These are phyloP conservation scores for Leishmania lainsoni DNA, from an alignment of 208 protist species.

Conservation along the genomic window DNA sequence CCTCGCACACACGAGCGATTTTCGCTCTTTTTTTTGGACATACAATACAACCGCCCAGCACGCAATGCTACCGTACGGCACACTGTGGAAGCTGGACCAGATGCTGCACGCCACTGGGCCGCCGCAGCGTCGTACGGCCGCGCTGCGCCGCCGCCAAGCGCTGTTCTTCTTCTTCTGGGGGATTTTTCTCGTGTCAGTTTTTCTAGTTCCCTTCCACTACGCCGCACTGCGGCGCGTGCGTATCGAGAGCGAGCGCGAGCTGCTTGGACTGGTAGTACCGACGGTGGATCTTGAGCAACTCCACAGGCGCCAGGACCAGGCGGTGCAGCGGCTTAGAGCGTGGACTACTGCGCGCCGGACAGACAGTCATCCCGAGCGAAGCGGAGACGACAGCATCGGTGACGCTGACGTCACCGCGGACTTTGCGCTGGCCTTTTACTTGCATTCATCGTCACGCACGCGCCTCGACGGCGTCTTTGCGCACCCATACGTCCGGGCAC, in stretches of 20 bases:
- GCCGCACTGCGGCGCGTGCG: slow-evolving; percentile 32
- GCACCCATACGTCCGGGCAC: slow-evolving; percentile 16
- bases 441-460: slow-evolving; percentile 16
- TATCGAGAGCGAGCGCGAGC: slow-evolving; percentile 16
- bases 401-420: slow-evolving; percentile 4
- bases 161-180: slow-evolving; percentile 46
- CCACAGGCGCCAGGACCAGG: not conserved
- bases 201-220: slow-evolving; percentile 52
- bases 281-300: slow-evolving; percentile 8
- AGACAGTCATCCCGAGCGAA: not conserved
- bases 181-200: slow-evolving; percentile 40
- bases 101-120: slow-evolving; percentile 45
- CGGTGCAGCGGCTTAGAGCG: slow-evolving; percentile 11
- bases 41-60: not conserved
- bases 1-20: not conserved
- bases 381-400: not conserved
- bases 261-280: slow-evolving; percentile 20
- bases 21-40: not conserved
- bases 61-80: slow-evolving; percentile 58
- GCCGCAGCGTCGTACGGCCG: slow-evolving; percentile 29
- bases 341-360: not conserved
- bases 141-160: slow-evolving; percentile 38
- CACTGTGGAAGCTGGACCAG: slow-evolving; percentile 58
- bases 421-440: slow-evolving; percentile 20
- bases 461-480: slow-evolving; percentile 20